These are phyloP conservation scores for Adansonia grandidieri DNA, from an alignment of 441 rosid species.

Conservation along the genomic window DNA sequence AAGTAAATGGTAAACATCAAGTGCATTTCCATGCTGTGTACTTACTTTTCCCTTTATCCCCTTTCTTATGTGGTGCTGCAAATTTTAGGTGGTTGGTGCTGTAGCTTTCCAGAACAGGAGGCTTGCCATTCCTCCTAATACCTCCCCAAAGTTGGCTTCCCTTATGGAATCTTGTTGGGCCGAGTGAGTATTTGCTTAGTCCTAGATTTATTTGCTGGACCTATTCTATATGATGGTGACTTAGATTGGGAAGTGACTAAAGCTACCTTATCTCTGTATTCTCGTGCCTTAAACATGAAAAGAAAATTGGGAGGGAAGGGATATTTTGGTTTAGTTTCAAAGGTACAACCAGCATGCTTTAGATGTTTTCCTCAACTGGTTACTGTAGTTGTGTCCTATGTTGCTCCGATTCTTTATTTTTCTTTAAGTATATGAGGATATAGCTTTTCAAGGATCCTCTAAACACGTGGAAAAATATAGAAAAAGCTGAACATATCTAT, in stretches of 20 bases:
- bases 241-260: neutral
- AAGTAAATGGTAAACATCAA: neutral
- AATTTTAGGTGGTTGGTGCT: constrained; percentile 88
- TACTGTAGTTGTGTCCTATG: neutral
- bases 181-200: constrained; percentile 51
- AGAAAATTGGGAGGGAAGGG: no score
- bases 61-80: neutral
- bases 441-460: no score
- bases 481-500: no score
- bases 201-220: neutral
- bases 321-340: no score
- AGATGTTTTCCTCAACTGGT: neutral
- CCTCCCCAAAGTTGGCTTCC: constrained; percentile 74
- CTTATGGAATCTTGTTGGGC: constrained; percentile 99
- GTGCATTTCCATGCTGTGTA: neutral
- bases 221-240: neutral
- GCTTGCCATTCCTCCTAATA: constrained; percentile 69
- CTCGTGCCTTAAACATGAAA: neutral
- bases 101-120: constrained; percentile 96
- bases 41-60: neutral
- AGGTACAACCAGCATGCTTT: neutral
- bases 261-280: neutral
- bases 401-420: no score
- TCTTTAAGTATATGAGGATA: no score
- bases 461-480: no score